Evolutionary conservation across 2,329 filamentous ascomycete species (phyloP).

Genomic region (Scedosporium boydii): DNA sequence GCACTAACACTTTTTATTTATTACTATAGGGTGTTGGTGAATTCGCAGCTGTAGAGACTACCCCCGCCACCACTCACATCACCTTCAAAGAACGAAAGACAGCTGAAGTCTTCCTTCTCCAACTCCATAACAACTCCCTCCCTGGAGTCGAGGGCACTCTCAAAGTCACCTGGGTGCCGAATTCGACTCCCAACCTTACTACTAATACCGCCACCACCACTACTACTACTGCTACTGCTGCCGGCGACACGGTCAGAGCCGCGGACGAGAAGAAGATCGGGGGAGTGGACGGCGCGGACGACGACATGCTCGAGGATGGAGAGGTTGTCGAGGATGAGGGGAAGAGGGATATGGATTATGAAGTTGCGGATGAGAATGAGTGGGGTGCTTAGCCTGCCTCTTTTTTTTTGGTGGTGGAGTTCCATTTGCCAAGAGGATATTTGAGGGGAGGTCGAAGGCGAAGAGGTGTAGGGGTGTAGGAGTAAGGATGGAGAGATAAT

Average conservation of each 20-base stretch:
- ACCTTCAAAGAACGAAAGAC: slow-evolving; percentile 60
- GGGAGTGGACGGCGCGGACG: slow-evolving; percentile 13
- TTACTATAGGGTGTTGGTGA: slow-evolving; percentile 47
- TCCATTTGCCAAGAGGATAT: no score
- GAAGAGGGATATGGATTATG: slow-evolving; percentile 40
- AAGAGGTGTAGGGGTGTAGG: no score
- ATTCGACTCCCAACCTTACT: slow-evolving; percentile 16
- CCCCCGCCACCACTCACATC: slow-evolving; percentile 38
- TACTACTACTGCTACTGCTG: slow-evolving; percentile 7
- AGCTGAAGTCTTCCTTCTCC: slow-evolving; percentile 60
- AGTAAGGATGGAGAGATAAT: no score
- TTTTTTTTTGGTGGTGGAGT: no score
- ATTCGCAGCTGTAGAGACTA: slow-evolving; percentile 47
- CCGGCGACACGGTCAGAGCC: background rate
- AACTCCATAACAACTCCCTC: slow-evolving; percentile 46
- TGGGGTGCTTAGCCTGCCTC: slow-evolving; percentile 22
- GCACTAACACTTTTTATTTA: background rate
- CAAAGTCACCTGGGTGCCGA: slow-evolving; percentile 54
- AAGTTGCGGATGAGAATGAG: slow-evolving; percentile 40
- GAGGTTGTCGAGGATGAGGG: slow-evolving; percentile 15
- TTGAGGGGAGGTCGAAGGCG: no score
- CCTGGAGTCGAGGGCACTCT: slow-evolving; percentile 53
- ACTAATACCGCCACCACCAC: slow-evolving; percentile 7
- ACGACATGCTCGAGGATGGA: slow-evolving; percentile 11
- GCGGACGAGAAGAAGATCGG: slow-evolving; percentile 1